phyloP scores from a whole-genome alignment of 2,329 filamentous ascomycete genomes.

The Colletotrichum endophyticum region DNA sequence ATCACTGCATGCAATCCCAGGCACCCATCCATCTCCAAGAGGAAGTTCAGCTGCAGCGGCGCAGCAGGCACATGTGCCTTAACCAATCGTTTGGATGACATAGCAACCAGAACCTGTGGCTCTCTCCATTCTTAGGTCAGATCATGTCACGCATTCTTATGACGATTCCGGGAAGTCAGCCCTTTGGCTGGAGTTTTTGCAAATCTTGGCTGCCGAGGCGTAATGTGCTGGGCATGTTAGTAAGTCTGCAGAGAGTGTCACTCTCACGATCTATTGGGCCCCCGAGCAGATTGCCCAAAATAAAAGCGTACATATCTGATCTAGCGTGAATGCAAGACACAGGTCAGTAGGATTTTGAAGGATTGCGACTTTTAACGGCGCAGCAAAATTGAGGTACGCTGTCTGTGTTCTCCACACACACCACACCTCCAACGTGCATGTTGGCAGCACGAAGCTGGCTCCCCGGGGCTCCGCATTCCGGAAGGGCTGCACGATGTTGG shows the following conservation, averaged over 20 bases:
- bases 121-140: neutral
- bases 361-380: neutral
- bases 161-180: neutral
- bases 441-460: neutral
- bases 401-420: neutral
- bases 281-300: neutral
- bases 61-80: neutral
- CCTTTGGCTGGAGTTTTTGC: neutral
- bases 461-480: neutral
- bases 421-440: neutral
- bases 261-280: neutral
- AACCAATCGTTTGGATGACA: neutral
- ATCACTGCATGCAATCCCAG: neutral
- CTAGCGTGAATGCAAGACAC: neutral
- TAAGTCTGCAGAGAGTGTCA: neutral
- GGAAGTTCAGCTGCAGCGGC: neutral
- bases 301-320: neutral
- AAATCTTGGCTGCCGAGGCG: neutral
- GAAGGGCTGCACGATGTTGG: neutral
- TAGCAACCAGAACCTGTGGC: neutral
- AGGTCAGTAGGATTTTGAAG: slow-evolving; percentile 6
- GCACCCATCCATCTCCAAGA: neutral
- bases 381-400: neutral
- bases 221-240: neutral
- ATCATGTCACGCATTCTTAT: neutral